Conservation (phyloP, 148 eudicot genomes). For the Rhododendron simsii region DNA sequence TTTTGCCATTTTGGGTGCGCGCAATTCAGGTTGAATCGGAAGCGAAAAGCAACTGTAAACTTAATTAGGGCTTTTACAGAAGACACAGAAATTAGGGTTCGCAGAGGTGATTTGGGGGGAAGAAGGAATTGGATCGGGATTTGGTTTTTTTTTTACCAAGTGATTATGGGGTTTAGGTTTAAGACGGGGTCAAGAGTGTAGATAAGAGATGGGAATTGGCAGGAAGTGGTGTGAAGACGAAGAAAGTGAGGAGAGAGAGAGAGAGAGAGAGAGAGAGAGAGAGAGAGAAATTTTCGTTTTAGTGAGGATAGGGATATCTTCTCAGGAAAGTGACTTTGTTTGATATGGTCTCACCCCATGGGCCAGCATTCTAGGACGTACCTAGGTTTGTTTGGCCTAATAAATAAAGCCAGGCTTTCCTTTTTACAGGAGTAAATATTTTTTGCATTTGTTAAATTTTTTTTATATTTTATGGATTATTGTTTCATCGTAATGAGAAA, state of each 20-base stretch:
- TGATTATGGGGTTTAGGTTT: not conserved
- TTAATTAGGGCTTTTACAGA: not conserved
- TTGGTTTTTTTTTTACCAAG: not conserved
- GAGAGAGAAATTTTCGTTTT: too few species aligned
- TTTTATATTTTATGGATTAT: too few species aligned
- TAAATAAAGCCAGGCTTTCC: too few species aligned
- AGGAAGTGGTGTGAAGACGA: not conserved
- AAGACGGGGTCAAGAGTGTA: not conserved
- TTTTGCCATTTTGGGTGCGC: not conserved
- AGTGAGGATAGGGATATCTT: too few species aligned
- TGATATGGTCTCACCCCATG: too few species aligned
- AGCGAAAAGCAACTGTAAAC: not conserved
- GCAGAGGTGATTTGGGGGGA: not conserved
- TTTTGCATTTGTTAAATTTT: too few species aligned
- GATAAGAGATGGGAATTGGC: conserved; percentile 5
- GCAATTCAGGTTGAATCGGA: not conserved
- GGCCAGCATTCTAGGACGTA: too few species aligned
- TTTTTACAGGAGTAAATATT: too few species aligned
- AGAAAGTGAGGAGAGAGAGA: not conserved
- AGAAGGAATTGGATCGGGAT: not conserved
- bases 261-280: not conserved
- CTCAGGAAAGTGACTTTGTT: too few species aligned
- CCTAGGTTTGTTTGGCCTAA: too few species aligned
- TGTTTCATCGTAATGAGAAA: too few species aligned
- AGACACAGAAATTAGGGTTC: not conserved